Base-by-base conservation (phyloP, 2,329 filamentous ascomycete species). In the Dryadomyces sulphureus region DNA sequence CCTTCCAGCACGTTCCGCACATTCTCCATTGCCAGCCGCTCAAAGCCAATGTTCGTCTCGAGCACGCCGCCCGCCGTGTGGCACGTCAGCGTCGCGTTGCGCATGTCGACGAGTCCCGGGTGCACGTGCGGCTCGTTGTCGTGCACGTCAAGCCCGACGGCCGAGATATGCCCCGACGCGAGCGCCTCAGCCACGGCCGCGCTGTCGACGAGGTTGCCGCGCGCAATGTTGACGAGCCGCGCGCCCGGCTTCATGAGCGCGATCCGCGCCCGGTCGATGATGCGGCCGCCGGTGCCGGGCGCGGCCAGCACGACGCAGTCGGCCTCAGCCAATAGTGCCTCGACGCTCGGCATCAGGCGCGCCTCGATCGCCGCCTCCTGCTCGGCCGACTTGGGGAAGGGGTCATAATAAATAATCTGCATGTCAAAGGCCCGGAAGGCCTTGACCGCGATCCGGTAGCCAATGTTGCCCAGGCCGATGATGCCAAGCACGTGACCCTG, bases 391-490 rank as follows among this genome's bases (percentile, higher is more conserved):
- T 68, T 62, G 14, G 60, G 56, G 4, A 62, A 52, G 0, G 72
- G 58, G 50, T 77, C 73, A 41, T 69, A 63, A 45, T 77, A 77
- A n/a, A 63, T 53, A 42, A 81, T 70, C 21, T 65, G 62, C 75
- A 81, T 79, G 7, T 69, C 70, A 38, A 79, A 70, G 1, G 67
- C 70, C 0, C 57, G 51, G 22, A 62, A 58, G 0, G 70, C 72
- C 53, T 79, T 81, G 40, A 70, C 72, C 41, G 78, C 82, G 19
- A 87, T 69, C 32, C 66, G 66, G 52, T 72, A 73, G 3, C 78
- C 77, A 50, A 81, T 78, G 49, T 79, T 77, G 3, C 82, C 82
- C 2, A 87, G 67, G 0, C 83, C 83, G 22, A 88, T 70, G 24
- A 87, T 69, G 0, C 81, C 83, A 0, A 87, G 66, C 1, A 64